Evolutionary conservation across 2,329 filamentous ascomycete species (phyloP), one percentile per base, ranked within the genome.

Genomic region (Pseudocercospora fuligena): DNA sequence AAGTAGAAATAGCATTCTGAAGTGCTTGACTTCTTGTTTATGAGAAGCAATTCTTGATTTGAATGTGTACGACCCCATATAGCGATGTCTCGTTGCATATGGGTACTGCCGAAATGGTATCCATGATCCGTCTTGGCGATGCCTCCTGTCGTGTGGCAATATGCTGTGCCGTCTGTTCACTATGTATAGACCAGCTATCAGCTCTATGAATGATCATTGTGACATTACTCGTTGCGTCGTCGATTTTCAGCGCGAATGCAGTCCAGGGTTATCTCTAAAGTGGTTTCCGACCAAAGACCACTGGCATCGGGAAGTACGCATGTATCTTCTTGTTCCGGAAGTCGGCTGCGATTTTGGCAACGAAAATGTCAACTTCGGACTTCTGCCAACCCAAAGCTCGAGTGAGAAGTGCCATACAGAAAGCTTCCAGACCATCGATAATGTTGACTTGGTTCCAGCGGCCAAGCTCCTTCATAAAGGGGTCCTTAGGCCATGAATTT

Each of bases 401-500:
- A 1, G 80, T 82, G 59, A 82, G 73, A 46, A 82, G 72, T 3
- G 79, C 79, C 66, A 82, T 72, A 58, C 79, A 80, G 64, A 81
- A 81, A 1, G 78, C 80, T 68, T 82, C 79, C 11, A 83, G 69
- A 0, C 79, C 80, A 16, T 82, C 78, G 2, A 80, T 71, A 49
- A 78, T 78, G 60, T 82, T 81, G 61, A 79, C 74, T 65, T 80
- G 73, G 61, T 80, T 82, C 75, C 79, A 83, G 29, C 79, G 75
- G 16, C 84, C 83, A 23, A 86, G 80, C 68, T 83, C 80, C 71
- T 84, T 86, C 78, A 83, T 80, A 61, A 80, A 81, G 1, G 78
- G 77, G 59, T 85, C 82, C 60, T 81, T 81, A 5, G 82, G 78
- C 83, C 83, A 86, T 1, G 76, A 67, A 47, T 79, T 80, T 31